Conservation (phyloP, 1,139 yeast species). For the Kodamaea arcana region DNA sequence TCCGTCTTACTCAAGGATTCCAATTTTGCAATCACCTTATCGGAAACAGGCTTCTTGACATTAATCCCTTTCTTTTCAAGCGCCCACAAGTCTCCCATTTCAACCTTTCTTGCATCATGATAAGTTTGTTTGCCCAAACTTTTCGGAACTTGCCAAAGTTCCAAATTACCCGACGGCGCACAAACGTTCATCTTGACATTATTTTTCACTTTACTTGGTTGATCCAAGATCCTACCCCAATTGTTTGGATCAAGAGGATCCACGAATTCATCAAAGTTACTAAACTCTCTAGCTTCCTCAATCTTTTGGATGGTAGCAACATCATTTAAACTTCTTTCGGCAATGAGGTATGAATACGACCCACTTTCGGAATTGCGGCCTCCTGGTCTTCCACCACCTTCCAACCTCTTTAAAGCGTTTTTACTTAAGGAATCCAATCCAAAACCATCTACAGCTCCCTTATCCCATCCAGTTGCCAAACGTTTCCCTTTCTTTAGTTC, state of each 20-base stretch:
- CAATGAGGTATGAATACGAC: slow-evolving; percentile 70
- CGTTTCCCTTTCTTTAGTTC: slow-evolving; percentile 81
- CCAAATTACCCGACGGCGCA: slow-evolving; percentile 72
- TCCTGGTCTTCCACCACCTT: slow-evolving; percentile 66
- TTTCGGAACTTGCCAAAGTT: slow-evolving; percentile 84
- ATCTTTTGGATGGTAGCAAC: slow-evolving; percentile 29
- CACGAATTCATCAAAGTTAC: slow-evolving; percentile 14
- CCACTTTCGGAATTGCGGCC: slow-evolving; percentile 73
- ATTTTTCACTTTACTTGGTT: slow-evolving; percentile 76
- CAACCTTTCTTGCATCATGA: slow-evolving; percentile 85
- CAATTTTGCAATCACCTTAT: slow-evolving; percentile 29
- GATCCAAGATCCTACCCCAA: slow-evolving; percentile 73
- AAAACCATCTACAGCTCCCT: slow-evolving; percentile 48
- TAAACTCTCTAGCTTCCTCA: slow-evolving; percentile 29
- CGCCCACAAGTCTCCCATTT: slow-evolving; percentile 88
- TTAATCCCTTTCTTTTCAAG: slow-evolving; percentile 66
- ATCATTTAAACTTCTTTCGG: slow-evolving; percentile 52
- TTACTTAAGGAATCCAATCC: slow-evolving; percentile 37
- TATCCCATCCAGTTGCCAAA: slow-evolving; percentile 71
- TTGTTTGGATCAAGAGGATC: slow-evolving; percentile 24
- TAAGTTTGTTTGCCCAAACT: slow-evolving; percentile 71
- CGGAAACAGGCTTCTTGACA: slow-evolving; percentile 31
- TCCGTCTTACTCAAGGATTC: slow-evolving; percentile 37
- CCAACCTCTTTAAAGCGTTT: slow-evolving; percentile 25
- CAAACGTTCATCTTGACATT: slow-evolving; percentile 81